phyloP scores from a whole-genome alignment of 225 moss, liverwort and hornwort species.

The Climacium dendroides region DNA sequence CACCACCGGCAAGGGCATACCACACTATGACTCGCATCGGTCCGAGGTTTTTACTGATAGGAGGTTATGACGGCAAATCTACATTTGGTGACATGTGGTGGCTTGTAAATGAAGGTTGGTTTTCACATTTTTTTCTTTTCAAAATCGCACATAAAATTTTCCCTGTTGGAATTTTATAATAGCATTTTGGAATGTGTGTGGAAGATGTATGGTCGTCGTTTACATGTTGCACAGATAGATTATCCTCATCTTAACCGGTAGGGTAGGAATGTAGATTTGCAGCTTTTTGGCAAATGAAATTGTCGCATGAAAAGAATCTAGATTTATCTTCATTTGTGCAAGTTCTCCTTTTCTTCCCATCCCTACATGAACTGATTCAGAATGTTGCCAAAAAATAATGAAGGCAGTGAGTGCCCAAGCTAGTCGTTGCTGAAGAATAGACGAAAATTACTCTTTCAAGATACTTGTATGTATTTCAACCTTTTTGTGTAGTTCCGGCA shows the following conservation, averaged over 20 bases:
- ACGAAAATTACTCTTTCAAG: no score
- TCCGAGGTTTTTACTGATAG: slow-evolving; percentile 76
- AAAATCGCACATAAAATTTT: neutral
- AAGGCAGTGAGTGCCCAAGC: neutral
- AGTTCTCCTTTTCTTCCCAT: neutral
- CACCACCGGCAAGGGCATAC: slow-evolving; percentile 84
- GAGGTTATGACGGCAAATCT: slow-evolving; percentile 92
- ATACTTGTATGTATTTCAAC: neutral
- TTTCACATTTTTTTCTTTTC: neutral
- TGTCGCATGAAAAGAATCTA: neutral
- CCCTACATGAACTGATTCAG: no score
- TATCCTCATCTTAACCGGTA: neutral
- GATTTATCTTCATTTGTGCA: neutral
- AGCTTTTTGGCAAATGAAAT: neutral
- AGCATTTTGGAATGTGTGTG: neutral
- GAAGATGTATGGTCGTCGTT: neutral
- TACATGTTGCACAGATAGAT: neutral
- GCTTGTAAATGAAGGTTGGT: slow-evolving; percentile 82
- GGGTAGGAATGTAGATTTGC: neutral
- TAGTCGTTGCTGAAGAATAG: neutral
- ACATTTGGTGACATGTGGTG: slow-evolving; percentile 98
- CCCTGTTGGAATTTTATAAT: neutral
- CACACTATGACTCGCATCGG: slow-evolving; percentile 83
- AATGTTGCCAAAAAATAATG: neutral
- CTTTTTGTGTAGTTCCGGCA: neutral